These are phyloP conservation scores for Sarocladium kiliense DNA, from an alignment of 2,329 filamentous ascomycete species.

Conservation along the genomic window DNA sequence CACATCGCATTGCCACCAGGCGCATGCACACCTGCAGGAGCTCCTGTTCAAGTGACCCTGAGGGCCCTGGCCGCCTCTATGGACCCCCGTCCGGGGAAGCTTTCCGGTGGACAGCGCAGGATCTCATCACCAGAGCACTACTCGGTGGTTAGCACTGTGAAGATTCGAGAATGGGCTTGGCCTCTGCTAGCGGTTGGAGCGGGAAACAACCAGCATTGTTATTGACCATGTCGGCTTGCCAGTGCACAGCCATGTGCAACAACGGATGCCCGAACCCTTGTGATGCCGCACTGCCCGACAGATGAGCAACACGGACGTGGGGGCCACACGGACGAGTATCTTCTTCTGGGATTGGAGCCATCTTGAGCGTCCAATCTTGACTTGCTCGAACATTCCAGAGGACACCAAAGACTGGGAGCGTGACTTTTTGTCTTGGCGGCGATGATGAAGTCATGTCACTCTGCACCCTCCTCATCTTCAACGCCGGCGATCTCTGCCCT, in stretches of 20 bases:
- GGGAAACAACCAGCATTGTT: background rate
- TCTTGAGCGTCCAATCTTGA: background rate
- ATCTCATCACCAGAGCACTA: conserved; percentile 8
- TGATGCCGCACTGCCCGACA: conserved; percentile 2
- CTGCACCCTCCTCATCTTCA: background rate
- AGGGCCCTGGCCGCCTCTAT: background rate
- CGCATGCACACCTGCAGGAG: conserved; percentile 1
- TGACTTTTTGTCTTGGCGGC: background rate
- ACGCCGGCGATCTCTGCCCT: background rate
- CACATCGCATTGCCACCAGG: background rate
- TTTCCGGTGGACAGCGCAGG: conserved; percentile 12
- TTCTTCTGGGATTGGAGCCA: background rate
- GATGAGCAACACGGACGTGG: too few species aligned
- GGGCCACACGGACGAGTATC: background rate
- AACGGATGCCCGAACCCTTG: background rate
- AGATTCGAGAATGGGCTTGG: background rate
- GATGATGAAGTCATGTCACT: conserved; percentile 1
- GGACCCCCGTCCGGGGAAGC: conserved; percentile 11
- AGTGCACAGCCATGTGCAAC: background rate
- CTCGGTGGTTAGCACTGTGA: background rate
- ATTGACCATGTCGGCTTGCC: background rate
- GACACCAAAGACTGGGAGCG: background rate
- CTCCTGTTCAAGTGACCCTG: conserved; percentile 6
- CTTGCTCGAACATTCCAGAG: conserved; percentile 1
- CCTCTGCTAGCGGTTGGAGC: background rate